These are phyloP conservation scores for Erigeron philadelphicus DNA, from an alignment of 140 eudicot genomes.

Conservation along the genomic window DNA sequence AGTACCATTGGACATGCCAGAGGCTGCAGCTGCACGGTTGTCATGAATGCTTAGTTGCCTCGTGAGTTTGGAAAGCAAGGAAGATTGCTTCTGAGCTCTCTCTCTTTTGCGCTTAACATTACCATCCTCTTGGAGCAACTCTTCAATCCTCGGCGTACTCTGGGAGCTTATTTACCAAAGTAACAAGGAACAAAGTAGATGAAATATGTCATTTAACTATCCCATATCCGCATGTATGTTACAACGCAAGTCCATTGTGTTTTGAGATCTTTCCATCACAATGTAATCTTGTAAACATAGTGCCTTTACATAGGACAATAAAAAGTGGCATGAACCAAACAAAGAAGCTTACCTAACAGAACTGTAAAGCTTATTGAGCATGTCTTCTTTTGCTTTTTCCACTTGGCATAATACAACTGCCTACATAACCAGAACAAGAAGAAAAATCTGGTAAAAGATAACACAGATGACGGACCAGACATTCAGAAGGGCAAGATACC, in stretches of 20 bases:
- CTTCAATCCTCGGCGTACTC: slow-evolving; percentile 76
- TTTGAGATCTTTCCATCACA: neutral
- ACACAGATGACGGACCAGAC: no score
- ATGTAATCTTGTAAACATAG: neutral
- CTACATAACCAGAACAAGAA: slow-evolving; percentile 39
- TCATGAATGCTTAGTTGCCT: slow-evolving; percentile 83
- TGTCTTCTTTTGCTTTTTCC: slow-evolving; percentile 97
- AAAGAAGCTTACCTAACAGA: slow-evolving; percentile 64
- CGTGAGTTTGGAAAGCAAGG: slow-evolving; percentile 88
- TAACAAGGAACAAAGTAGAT: neutral
- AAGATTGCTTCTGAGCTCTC: slow-evolving; percentile 70
- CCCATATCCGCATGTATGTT: neutral
- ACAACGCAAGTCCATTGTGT: neutral
- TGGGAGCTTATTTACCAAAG: slow-evolving; percentile 60
- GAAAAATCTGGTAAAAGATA: neutral
- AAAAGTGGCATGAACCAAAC: neutral
- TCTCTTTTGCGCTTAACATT: slow-evolving; percentile 81
- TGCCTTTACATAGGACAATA: no score
- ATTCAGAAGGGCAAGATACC: slow-evolving; percentile 30
- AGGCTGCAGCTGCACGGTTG: slow-evolving; percentile 85
- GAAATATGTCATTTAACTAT: no score
- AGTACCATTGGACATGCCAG: slow-evolving; percentile 52
- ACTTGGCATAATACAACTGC: slow-evolving; percentile 99
- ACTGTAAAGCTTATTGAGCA: slow-evolving; percentile 90
- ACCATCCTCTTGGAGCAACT: slow-evolving; percentile 89